Conservation (phyloP, 2,329 filamentous ascomycete genomes). For the Penicillium olsonii region DNA sequence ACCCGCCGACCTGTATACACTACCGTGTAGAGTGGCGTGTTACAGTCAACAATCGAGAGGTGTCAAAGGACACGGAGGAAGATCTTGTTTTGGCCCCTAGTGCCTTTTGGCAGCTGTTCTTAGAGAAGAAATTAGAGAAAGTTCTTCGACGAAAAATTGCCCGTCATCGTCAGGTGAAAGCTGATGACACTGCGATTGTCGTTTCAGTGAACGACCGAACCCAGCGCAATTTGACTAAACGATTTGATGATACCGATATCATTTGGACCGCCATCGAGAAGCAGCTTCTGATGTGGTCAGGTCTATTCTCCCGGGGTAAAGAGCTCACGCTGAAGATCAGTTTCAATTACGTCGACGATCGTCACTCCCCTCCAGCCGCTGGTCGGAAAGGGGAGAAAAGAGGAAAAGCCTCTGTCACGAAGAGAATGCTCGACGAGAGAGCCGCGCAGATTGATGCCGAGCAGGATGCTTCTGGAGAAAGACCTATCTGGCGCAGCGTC, state of each 20-base stretch:
- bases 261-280: slow-evolving; percentile 32
- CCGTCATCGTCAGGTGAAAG: slow-evolving; percentile 6
- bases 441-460: slow-evolving; percentile 11
- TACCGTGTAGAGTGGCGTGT: background rate
- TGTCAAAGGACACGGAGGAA: slow-evolving; percentile 14
- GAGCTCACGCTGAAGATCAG: slow-evolving; percentile 32
- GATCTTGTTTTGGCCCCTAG: slow-evolving; percentile 13
- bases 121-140: slow-evolving; percentile 15
- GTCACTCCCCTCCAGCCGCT: slow-evolving; percentile 1
- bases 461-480: slow-evolving; percentile 3
- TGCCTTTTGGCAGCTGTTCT: slow-evolving; percentile 12
- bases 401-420: slow-evolving; percentile 1
- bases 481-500: slow-evolving; percentile 5
- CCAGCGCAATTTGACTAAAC: slow-evolving; percentile 2
- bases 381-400: slow-evolving; percentile 10
- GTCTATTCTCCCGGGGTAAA: slow-evolving; percentile 30
- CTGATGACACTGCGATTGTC: slow-evolving; percentile 11
- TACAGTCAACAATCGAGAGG: slow-evolving; percentile 3
- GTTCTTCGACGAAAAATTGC: slow-evolving; percentile 6
- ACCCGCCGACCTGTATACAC: background rate
- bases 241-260: slow-evolving; percentile 10
- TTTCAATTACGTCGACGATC: slow-evolving; percentile 29
- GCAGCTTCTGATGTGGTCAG: slow-evolving; percentile 23
- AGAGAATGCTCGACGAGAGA: slow-evolving; percentile 6
- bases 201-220: slow-evolving; percentile 7